These are phyloP conservation scores for Penicillium verrucosum DNA, from an alignment of 2,329 filamentous ascomycete species.

Conservation along the genomic window DNA sequence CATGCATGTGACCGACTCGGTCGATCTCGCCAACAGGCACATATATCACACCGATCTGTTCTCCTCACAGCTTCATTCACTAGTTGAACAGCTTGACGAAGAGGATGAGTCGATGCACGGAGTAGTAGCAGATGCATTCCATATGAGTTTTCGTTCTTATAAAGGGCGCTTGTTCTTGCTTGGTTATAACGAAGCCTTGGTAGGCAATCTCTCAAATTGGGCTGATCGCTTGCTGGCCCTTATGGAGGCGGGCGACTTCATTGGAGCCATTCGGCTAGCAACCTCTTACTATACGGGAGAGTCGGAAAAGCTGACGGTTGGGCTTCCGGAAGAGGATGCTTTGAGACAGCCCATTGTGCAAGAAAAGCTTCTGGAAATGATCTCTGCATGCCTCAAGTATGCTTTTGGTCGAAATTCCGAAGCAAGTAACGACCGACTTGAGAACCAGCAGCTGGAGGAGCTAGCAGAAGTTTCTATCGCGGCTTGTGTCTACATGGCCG, in stretches of 20 bases:
- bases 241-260: conserved; percentile 96
- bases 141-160: conserved; percentile 95
- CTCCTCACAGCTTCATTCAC: conserved; percentile 74
- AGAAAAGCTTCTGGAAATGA: conserved; percentile 89
- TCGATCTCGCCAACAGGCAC: conserved; percentile 86
- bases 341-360: conserved; percentile 76
- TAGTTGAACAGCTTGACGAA: conserved; percentile 87
- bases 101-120: conserved; percentile 88
- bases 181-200: conserved; percentile 88
- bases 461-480: conserved; percentile 79
- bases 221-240: conserved; percentile 87
- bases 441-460: conserved; percentile 65
- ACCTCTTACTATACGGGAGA: conserved; percentile 89
- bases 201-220: conserved; percentile 94
- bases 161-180: conserved; percentile 90
- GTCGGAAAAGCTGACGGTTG: conserved; percentile 90
- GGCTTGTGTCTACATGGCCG: conserved; percentile 73
- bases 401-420: conserved; percentile 67
- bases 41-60: conserved; percentile 91
- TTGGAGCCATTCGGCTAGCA: conserved; percentile 83
- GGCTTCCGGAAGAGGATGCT: conserved; percentile 77
- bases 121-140: conserved; percentile 93
- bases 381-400: conserved; percentile 85
- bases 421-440: conserved; percentile 49
- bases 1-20: conserved; percentile 89